These are phyloP conservation scores for Leccinellum luteum DNA, from an alignment of 768 basidiomycete genomes.

Conservation along the genomic window DNA sequence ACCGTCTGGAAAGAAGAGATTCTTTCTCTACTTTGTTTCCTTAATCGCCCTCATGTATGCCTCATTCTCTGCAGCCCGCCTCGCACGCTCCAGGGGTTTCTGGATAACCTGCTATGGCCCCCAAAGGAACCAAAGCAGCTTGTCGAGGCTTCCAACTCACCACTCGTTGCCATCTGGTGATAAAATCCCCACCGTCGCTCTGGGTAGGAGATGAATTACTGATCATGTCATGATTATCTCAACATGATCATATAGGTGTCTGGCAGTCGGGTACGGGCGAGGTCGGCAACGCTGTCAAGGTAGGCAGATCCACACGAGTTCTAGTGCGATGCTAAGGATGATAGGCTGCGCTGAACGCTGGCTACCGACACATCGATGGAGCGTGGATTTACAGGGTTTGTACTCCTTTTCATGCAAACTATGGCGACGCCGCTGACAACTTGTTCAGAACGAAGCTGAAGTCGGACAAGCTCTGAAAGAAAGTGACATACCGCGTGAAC, in stretches of 20 bases:
- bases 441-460: conserved; percentile 61
- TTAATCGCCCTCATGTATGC: conserved; percentile 23
- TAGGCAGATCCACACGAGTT: conserved; percentile 9
- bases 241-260: conserved; percentile 42
- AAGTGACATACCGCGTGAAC: conserved; percentile 57
- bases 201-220: conserved; percentile 40
- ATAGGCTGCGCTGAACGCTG: conserved; percentile 55
- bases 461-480: conserved; percentile 61
- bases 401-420: not conserved
- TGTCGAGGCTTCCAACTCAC: conserved; percentile 40
- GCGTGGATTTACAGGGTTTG: conserved; percentile 67
- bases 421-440: conserved; percentile 3
- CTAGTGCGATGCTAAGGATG: not conserved
- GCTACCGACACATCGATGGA: conserved; percentile 72
- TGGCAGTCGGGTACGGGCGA: conserved; percentile 58
- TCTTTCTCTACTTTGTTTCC: conserved; percentile 22
- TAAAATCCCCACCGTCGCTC: conserved; percentile 63
- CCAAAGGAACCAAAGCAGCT: conserved; percentile 20
- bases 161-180: conserved; percentile 65
- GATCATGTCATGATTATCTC: not conserved
- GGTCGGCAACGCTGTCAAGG: conserved; percentile 69
- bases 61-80: conserved; percentile 14
- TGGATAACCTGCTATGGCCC: conserved; percentile 18
- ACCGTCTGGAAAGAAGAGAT: conserved; percentile 16
- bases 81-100: conserved; percentile 20